Percentiles rank a stretch among this genome's conserved stretches.
Evolutionary conservation across 345 rosid species (phyloP).

Genomic region (Moricandia arvensis): DNA sequence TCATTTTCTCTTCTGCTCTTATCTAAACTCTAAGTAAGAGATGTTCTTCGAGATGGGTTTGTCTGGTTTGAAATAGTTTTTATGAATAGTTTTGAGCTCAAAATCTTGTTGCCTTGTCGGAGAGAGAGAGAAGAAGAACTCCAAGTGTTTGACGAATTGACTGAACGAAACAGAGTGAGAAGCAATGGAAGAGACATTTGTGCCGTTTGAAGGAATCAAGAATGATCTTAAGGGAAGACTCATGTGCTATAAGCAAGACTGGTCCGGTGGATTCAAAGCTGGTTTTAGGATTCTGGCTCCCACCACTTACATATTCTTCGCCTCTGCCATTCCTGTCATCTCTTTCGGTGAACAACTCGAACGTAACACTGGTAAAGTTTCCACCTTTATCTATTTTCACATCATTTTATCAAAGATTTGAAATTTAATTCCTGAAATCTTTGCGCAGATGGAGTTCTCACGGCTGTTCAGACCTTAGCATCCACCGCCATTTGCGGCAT

Average conservation of each 20-base stretch:
- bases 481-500: conserved; percentile 90
- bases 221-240: conserved; percentile 84
- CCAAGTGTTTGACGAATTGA: conserved; percentile 38
- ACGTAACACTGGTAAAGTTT: conserved; percentile 65
- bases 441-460: conserved; percentile 73
- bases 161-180: neutral
- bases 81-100: conserved; percentile 13
- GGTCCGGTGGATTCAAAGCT: conserved; percentile 82
- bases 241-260: conserved; percentile 88
- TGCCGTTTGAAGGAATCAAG: conserved; percentile 82
- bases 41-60: conserved; percentile 37
- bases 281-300: conserved; percentile 98
- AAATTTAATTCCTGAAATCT: neutral
- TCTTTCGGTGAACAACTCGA: conserved; percentile 97
- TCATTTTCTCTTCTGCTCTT: conserved; percentile 17
- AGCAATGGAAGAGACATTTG: conserved; percentile 88
- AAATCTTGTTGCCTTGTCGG: neutral
- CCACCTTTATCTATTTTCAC: neutral
- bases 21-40: neutral
- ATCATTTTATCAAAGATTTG: neutral
- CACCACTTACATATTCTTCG: conserved; percentile 96
- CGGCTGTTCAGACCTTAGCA: conserved; percentile 95
- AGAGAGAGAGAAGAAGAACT: conserved; percentile 4
- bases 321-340: conserved; percentile 97
- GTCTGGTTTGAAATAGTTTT: conserved; percentile 29